Evolutionary conservation across 345 rosid species (phyloP).

Genomic region (Camelina laxa): DNA sequence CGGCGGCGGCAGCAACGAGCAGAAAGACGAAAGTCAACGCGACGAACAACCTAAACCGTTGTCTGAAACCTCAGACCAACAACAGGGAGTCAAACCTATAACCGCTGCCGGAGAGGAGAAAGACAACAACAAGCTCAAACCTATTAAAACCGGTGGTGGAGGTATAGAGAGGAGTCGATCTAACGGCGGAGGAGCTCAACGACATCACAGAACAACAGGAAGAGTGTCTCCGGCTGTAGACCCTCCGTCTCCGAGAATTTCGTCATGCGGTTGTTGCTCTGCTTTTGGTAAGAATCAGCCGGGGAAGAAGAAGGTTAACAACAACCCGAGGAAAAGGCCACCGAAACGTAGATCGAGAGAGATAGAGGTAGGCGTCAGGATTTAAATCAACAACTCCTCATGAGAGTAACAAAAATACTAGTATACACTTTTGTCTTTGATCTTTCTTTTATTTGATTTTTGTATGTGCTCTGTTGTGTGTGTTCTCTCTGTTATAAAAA

Average conservation of each 20-base stretch:
- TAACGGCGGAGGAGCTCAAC: conserved; percentile 58
- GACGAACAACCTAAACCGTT: conserved; percentile 38
- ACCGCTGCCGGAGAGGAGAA: conserved; percentile 29
- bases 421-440: conserved; percentile 28
- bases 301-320: conserved; percentile 48
- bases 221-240: conserved; percentile 82
- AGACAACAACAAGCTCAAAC: conserved; percentile 50
- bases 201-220: conserved; percentile 77
- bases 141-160: conserved; percentile 43
- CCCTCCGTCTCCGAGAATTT: conserved; percentile 89
- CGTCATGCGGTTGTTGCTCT: conserved; percentile 81
- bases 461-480: background rate
- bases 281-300: conserved; percentile 65
- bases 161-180: conserved; percentile 79
- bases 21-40: conserved; percentile 42
- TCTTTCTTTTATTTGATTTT: background rate
- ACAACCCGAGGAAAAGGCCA: conserved; percentile 48
- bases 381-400: background rate
- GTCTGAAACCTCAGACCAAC: conserved; percentile 41
- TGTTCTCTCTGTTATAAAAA: conserved; percentile 30
- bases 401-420: background rate
- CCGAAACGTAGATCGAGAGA: conserved; percentile 63
- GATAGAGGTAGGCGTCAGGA: conserved; percentile 36
- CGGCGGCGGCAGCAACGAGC: conserved; percentile 25
- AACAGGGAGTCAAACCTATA: conserved; percentile 12